Percentiles rank a stretch among this genome's conserved stretches.
These are phyloP conservation scores for Truncatella angustata DNA, from an alignment of 2,329 filamentous ascomycete species.

Conservation along the genomic window DNA sequence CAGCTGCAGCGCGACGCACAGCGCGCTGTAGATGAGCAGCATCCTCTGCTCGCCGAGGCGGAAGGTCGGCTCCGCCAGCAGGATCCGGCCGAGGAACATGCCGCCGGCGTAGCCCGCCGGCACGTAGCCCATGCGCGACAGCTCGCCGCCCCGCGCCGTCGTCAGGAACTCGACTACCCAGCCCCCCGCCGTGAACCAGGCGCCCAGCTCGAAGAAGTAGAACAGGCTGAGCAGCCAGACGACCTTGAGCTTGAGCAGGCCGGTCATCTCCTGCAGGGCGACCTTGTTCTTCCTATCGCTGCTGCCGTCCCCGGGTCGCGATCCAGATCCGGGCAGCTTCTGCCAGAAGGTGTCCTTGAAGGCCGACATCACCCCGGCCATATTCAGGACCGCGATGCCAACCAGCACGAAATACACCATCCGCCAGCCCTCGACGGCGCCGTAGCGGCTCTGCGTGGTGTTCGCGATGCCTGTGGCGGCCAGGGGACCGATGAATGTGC, in stretches of 20 bases:
- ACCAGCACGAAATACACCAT: slow-evolving; percentile 57
- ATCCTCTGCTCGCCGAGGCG: slow-evolving; percentile 57
- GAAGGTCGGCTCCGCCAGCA: slow-evolving; percentile 59
- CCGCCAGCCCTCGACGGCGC: slow-evolving; percentile 41
- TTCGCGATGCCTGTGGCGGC: slow-evolving; percentile 49
- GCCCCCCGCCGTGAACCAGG: slow-evolving; percentile 52
- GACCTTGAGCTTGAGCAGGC: slow-evolving; percentile 40
- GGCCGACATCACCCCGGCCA: slow-evolving; percentile 42
- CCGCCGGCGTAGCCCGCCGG: slow-evolving; percentile 60
- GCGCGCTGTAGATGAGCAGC: slow-evolving; percentile 50
- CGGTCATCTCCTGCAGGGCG: slow-evolving; percentile 42
- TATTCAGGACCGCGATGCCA: slow-evolving; percentile 49
- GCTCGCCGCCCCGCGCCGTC: slow-evolving; percentile 53
- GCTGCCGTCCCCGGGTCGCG: background rate
- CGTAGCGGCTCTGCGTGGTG: slow-evolving; percentile 20
- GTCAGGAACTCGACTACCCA: slow-evolving; percentile 68
- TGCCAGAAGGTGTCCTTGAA: slow-evolving; percentile 48
- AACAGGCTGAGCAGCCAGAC: slow-evolving; percentile 61
- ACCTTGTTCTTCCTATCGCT: slow-evolving; percentile 21
- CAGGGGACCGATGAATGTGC: slow-evolving; percentile 56
- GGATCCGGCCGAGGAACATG: slow-evolving; percentile 51
- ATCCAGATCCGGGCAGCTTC: slow-evolving; percentile 11
- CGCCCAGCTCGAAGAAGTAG: slow-evolving; percentile 63
- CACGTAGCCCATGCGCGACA: slow-evolving; percentile 60
- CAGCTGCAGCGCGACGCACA: slow-evolving; percentile 54